These are phyloP conservation scores for Eucalyptus erythrocorys DNA, from an alignment of 345 rosid genomes.

Conservation along the genomic window DNA sequence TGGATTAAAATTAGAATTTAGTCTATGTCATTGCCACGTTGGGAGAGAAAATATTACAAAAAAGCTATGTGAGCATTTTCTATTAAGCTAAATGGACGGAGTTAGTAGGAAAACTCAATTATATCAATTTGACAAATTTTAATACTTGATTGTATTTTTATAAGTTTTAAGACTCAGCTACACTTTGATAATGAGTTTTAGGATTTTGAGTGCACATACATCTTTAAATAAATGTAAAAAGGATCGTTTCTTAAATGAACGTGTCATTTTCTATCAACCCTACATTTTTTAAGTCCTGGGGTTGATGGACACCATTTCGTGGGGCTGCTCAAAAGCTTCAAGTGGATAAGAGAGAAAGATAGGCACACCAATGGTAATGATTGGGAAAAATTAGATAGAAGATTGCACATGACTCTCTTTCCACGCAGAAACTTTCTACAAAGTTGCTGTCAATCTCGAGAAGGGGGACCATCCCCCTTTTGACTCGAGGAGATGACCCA, in stretches of 20 bases:
- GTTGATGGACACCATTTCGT: not conserved
- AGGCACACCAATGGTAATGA: not conserved
- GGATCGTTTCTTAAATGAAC: not conserved
- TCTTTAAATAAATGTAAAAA: not conserved
- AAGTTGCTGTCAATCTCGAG: not conserved
- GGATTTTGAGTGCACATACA: not conserved
- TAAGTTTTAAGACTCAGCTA: no score
- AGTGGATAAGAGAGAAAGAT: not conserved
- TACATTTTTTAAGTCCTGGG: not conserved
- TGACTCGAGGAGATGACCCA: not conserved
- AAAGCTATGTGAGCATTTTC: not conserved
- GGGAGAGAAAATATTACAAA: not conserved
- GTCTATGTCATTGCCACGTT: fast-evolving
- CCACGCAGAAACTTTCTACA: not conserved
- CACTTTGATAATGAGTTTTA: no score
- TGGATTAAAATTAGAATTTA: not conserved
- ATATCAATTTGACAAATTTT: not conserved
- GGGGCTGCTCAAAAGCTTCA: not conserved
- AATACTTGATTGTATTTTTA: no score
- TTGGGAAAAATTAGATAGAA: not conserved
- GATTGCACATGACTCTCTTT: not conserved
- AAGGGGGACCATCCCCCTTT: not conserved
- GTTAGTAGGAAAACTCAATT: no score
- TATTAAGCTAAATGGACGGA: not conserved
- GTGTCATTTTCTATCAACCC: not conserved